A percentile compares a stretch with the other conserved stretches of the same genome.
Conservation (phyloP, 2,329 filamentous ascomycete genomes). For the Fusarium robinianum region DNA sequence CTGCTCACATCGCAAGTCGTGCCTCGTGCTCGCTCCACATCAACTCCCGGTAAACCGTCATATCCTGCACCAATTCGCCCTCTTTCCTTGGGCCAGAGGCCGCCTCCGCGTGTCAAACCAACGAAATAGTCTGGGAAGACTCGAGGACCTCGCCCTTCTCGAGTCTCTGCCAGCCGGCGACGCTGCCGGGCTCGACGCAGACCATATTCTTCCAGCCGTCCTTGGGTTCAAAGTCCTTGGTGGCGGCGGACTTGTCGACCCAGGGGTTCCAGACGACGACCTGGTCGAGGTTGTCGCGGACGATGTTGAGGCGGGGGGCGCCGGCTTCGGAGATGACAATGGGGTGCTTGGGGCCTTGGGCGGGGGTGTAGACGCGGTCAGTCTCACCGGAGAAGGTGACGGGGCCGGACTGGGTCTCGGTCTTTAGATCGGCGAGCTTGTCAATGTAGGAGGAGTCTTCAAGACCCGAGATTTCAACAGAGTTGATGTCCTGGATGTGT, state of each 20-base stretch:
- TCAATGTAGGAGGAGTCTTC: constrained; percentile 77
- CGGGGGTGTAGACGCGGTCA: constrained; percentile 84
- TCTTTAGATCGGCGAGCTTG: constrained; percentile 72
- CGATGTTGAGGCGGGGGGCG: constrained; percentile 70
- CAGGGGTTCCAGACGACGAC: constrained; percentile 98
- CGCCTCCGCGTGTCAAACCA: constrained; percentile 36
- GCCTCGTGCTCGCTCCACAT: constrained; percentile 6
- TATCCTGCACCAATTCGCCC: constrained; percentile 18
- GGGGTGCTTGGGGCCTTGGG: constrained; percentile 61
- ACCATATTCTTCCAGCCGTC: constrained; percentile 93
- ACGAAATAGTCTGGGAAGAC: constrained; percentile 61
- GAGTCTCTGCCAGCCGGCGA: constrained; percentile 79
- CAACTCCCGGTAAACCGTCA: constrained; percentile 21
- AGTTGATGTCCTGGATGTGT: constrained; percentile 72
- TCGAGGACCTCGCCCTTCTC: constrained; percentile 75
- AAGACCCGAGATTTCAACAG: constrained; percentile 74
- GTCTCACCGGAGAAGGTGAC: constrained; percentile 77
- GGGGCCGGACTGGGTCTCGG: constrained; percentile 66
- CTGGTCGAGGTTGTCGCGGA: constrained; percentile 82
- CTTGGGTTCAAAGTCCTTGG: constrained; percentile 86
- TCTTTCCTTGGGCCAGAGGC: constrained; percentile 1
- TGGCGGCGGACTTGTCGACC: constrained; percentile 79
- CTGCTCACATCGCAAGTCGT: background rate
- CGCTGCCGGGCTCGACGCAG: constrained; percentile 88
- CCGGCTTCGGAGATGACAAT: constrained; percentile 66